Base-by-base conservation (phyloP, 441 rosid species). In the Hura crepitans region DNA sequence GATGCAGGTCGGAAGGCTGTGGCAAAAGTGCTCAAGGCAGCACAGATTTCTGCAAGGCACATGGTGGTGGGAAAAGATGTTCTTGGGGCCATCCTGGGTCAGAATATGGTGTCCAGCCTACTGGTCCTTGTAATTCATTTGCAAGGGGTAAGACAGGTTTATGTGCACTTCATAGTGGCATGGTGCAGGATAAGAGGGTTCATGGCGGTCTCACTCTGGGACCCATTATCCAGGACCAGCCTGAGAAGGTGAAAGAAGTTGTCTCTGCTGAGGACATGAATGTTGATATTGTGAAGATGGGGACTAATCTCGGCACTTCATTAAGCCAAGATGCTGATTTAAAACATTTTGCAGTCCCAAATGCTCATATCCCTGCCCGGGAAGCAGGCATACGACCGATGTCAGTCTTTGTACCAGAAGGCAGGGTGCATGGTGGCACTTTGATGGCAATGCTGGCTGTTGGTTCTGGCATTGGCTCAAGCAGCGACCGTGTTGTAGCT, bases 21-120 rank as follows among this genome's bases (percentile, higher is more conserved):
- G 88, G 87, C 49, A 95, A 95, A 80, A 95, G 99, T 67, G 99
- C 99, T 3, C 99, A 95, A 80, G 99, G 99, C 8, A 87, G 99
- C 78, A 95, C 97, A 0, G 95, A 95, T 80, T 92, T 86, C 74
- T 95, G 99, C 86, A 92, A 95, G 83, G 97, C 99, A n/a, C 99
- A 95, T 69, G 97, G 99, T 71, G 99, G 99, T 65, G 99, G 99
- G 54, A 95, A 88, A 79, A 83, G 97, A 70, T 95, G 97, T 78
- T 83, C 90, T 1, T 95, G 99, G 99, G 97, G 94, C 35, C 96
- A 86, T 74, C 90, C 88, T 27, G 90, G 90, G 57, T 88, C 95
- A 6, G 95, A 85, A 78, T 77, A 85, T 39, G 91, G 85, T 7
- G 70, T 72, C 70, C 86, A 85, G 43, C 69, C 77, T 43, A 70